Evolutionary conservation across 371 early-diverging fungal genomes (phyloP), one percentile per base, ranked within the genome.

Genomic region (Apophysomyces ossiformis): DNA sequence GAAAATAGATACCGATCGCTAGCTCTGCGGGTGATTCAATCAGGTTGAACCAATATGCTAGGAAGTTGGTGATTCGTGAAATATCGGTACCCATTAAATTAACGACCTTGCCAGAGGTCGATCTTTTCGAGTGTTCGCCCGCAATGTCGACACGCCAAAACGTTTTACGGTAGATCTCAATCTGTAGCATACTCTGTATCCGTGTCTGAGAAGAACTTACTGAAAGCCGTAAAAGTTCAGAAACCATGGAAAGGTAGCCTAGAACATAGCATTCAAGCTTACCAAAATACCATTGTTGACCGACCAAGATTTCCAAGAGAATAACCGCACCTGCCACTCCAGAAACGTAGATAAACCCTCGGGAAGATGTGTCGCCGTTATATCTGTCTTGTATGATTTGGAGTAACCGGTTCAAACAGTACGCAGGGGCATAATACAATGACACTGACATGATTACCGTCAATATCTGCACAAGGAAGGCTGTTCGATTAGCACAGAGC

Each of bases 41-140:
- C 18, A 85, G 65, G 32, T 75, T 71, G 65, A 84, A 77, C 72
- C 88, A 70, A 62, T 83, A 88, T 59, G 81, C 74, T 26, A 77
- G 66, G 12, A 83, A 74, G 26, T 82, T 77, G 35, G 81, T 71
- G 21, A 94, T 75, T 54, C 92, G 81, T 50, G 80, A 78, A 5
- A 86, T 67, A 63, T 95, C 95, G 1, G 93, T 88, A 7, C 93
- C 87, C 69, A 93, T 87, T 57, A 95, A 70, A 70, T 90, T 95
- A 65, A 88, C 88, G 57, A 95, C 78, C 35, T 84, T 86, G 16
- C 94, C 94, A 5, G 81, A 69, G 12, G 69, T 74, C 18, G 75
- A 72, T 13, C 71, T 69, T 16, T 72, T 68, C 7, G 64, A 65
- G 50, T 63, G 45, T 5, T 76, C 75, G 5, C 16, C 39, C 70